These are phyloP conservation scores for Boletus rubescentipes DNA, from an alignment of 768 basidiomycete genomes.

Conservation along the genomic window DNA sequence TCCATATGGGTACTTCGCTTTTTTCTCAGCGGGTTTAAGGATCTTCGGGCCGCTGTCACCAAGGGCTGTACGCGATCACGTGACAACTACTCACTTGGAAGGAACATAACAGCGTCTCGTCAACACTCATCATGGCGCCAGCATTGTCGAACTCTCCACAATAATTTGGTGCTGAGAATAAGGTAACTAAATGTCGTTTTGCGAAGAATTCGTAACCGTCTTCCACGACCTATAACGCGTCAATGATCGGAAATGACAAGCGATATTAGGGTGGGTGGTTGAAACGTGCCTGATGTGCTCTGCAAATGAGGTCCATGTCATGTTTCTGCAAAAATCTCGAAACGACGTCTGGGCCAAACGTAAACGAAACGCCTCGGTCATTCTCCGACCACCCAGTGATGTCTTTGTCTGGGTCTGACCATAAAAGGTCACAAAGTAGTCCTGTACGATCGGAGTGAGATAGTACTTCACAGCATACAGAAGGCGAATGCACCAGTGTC, in stretches of 20 bases:
- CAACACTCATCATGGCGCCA: conserved; percentile 99
- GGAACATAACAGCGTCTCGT: conserved; percentile 94
- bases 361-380: conserved; percentile 97
- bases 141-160: conserved; percentile 99
- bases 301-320: conserved; percentile 98
- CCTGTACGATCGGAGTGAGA: conserved; percentile 45
- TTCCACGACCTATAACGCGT: conserved; percentile 76
- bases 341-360: conserved; percentile 97
- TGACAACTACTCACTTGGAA: conserved; percentile 76
- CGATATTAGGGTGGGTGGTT: neutral
- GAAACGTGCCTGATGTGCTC: conserved; percentile 87
- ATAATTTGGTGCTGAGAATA: conserved; percentile 96
- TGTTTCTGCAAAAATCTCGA: conserved; percentile 98
- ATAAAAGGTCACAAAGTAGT: conserved; percentile 91
- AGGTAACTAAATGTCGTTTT: conserved; percentile 92
- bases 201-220: conserved; percentile 99
- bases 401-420: conserved; percentile 99
- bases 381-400: conserved; percentile 99
- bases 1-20: conserved; percentile 88
- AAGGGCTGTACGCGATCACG: neutral
- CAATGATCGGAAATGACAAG: conserved; percentile 1
- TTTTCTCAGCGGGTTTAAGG: conserved; percentile 98
- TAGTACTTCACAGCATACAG: neutral
- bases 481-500: conserved; percentile 73
- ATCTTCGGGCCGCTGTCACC: conserved; percentile 53